Conservation (phyloP, 2,329 filamentous ascomycete genomes). For the Trichoderma sp. region DNA sequence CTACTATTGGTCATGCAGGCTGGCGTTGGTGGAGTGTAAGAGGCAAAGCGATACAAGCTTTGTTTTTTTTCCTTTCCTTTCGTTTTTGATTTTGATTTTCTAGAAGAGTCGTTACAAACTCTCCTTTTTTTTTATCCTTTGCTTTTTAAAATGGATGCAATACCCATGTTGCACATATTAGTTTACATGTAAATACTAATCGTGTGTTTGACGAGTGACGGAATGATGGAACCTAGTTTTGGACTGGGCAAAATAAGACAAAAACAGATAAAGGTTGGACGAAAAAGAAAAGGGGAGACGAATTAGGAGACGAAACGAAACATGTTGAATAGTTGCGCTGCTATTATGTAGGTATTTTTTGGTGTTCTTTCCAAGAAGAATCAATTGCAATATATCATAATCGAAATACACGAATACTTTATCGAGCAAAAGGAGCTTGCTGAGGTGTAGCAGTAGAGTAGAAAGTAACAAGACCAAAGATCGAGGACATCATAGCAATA, state of each 20-base stretch:
- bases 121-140: neutral
- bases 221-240: conserved; percentile 6
- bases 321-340: conserved; percentile 12
- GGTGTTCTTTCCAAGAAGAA: neutral
- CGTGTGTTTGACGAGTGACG: conserved; percentile 14
- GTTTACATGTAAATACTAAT: conserved; percentile 18
- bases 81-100: neutral
- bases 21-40: conserved; percentile 8
- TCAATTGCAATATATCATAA: conserved; percentile 3
- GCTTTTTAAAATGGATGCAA: conserved; percentile 15
- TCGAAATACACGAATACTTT: neutral
- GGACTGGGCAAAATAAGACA: neutral
- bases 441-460: neutral
- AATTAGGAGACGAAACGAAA: neutral
- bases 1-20: neutral
- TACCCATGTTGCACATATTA: conserved; percentile 20
- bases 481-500: conserved; percentile 6
- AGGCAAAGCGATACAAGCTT: neutral
- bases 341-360: neutral
- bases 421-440: neutral
- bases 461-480: conserved; percentile 11
- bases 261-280: neutral
- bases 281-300: neutral
- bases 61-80: neutral
- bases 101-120: conserved; percentile 1